Base-by-base conservation (phyloP, 768 basidiomycete genomes). In the Holtermanniella nyarrowii region DNA sequence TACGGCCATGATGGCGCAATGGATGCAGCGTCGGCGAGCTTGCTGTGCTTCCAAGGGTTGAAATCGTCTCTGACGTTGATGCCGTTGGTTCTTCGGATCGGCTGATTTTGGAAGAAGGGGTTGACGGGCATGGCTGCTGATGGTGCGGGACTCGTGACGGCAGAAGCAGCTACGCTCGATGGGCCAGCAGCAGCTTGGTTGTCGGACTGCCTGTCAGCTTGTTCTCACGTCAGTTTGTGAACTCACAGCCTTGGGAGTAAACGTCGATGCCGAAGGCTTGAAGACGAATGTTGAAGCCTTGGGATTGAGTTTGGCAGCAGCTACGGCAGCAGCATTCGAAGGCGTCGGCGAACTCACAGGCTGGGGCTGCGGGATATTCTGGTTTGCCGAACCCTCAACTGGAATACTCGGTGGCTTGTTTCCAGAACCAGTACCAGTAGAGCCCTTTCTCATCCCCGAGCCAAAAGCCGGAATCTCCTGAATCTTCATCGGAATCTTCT, bases 21-120 rank as follows among this genome's bases (percentile, higher is more conserved):
- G 65, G 80, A 77, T 22, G 78, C 72, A 5, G 89, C 80, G 49
- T 87, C 86, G 5, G 76, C 79, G 23, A 89, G 82, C 69, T 87
- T 87, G 65, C 80, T 79, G 62, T 84, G 80, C 74, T 87, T 88
- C 80, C 93, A 95, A 14, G 93, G 90, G 70, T 91, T 95, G 69
- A 99, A 99, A 67, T 96, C 93, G 61, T 95, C 88, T 74, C 93
- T 88, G 71, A 93, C 80, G 66, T 88, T 84, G 27, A 91, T 84
- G 21, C 80, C 77, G 2, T 78, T 65, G 49, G 77, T 78, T 74
- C 85, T 86, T 77, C 88, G 79, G 21, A 70, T 63, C 18, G 76
- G 69, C 27, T 84, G 83, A 25, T 80, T 76, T 25, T 89, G 86
- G 65, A 95, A 97, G 83, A 96, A 97, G 16, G 88, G 84, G 65